Evolutionary conservation across 169 alveolate species (phyloP), one percentile per base, ranked within the genome.

Genomic region (Babesia sp.): DNA sequence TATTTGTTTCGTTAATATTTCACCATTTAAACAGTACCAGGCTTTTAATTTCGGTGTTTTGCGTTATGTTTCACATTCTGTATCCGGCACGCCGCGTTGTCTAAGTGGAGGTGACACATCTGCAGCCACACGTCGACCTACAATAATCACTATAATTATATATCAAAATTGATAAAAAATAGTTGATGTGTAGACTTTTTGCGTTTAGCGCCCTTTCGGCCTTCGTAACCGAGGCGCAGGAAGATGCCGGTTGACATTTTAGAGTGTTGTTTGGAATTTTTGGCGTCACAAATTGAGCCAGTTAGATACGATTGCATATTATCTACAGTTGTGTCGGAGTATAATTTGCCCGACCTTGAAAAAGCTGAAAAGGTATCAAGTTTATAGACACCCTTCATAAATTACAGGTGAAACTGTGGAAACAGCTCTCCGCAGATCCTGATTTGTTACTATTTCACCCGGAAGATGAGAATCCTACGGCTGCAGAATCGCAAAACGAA

Each of bases 281-380:
- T 78, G 54, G 71, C 86, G 39, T 61, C 82, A 11, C 86, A 78
- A 59, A 14, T 9, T 16, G 82, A 78, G 26, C 82, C 75, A 1
- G 41, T 78, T 0, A 39, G 22, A 11, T 78, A 26, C 41, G 36
- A 9, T 1, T n/a, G 20, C 12, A 9, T 70, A 12, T 20, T 60
- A 12, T 24, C 68, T 20, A 28, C 59, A 22, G 51, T 78, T 22
- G 34, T 69, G 37, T 46, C 60, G 24, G 86, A 78, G 56, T 45
- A 78, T 29, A 58, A 37, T 5, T 0, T 34, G 18, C 54, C 56
- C 11, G 42, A 31, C 50, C 74, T 50, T 51, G 61, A 12, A 26
- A 24, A 24, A 2, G 55, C 44, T 24, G 4, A 39, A 0, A 66
- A 54, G 74, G 86, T 78, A 78, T 14, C 57, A 45, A 18, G 9